phyloP scores from a whole-genome alignment of 202 grass and related monocot species.

The Eragrostis tef region DNA sequence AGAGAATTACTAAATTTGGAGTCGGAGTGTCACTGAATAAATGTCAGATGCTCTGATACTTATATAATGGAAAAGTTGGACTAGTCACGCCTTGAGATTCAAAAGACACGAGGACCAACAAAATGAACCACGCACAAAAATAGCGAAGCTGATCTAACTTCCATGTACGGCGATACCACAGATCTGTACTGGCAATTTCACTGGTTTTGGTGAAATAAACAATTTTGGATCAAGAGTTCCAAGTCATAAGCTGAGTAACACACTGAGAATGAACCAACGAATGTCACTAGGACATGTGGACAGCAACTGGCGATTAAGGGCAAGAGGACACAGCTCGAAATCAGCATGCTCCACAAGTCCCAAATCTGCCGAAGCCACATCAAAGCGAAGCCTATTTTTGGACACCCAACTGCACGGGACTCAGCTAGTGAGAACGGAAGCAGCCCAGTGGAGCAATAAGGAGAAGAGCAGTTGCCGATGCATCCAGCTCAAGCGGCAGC shows the following conservation, averaged over 20 bases:
- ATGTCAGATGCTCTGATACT: constrained; percentile 17
- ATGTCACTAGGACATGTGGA: background rate
- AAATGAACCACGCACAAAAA: constrained; percentile 18
- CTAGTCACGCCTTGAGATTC: constrained; percentile 29
- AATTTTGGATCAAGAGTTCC: constrained; percentile 6
- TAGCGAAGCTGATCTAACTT: constrained; percentile 32
- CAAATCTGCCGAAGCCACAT: constrained; percentile 33
- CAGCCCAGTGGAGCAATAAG: background rate
- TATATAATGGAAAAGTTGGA: constrained; percentile 3
- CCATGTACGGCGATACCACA: constrained; percentile 18
- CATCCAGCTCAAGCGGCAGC: constrained; percentile 4
- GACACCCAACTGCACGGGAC: constrained; percentile 33
- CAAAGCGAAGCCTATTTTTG: background rate
- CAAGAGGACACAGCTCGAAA: too few relatives aligned
- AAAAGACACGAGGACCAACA: background rate
- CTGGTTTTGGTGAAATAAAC: background rate
- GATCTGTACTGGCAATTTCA: constrained; percentile 38
- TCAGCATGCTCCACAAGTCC: too few relatives aligned
- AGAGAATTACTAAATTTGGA: constrained; percentile 9
- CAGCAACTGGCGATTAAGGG: background rate
- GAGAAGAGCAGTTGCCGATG: background rate
- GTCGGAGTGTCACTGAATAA: background rate
- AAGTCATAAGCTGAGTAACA: background rate
- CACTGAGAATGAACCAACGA: background rate
- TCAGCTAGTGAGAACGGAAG: constrained; percentile 2